Evolutionary conservation across 2,329 filamentous ascomycete genomes (phyloP), one percentile per base, ranked within the genome.

Genomic region (Colletotrichum orchidophilum): DNA sequence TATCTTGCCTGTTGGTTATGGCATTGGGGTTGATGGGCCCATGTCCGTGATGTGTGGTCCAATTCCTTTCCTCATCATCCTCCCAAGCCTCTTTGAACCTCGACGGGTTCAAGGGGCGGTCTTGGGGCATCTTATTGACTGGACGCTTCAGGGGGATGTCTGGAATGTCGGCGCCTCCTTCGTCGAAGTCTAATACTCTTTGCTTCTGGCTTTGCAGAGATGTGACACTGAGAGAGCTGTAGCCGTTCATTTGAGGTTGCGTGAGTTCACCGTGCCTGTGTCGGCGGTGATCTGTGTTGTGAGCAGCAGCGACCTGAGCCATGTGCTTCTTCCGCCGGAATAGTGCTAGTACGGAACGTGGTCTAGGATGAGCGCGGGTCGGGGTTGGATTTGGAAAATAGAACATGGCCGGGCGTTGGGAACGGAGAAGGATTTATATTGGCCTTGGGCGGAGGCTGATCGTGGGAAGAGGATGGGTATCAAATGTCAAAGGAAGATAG

Each of bases 111-210:
- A 39, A 66, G 9, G 66, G 13, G 15, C 42, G 60, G 31, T 61
- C 63, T 12, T 29, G 26, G 15, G 33, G 62, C 21, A 58, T 12
- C 33, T 55, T 54, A 18, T 26, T 49, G 33, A 13, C 26, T 27
- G 60, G 70, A 27, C 70, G 73, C 58, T 72, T 75, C 27, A 71
- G 46, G 6, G 76, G 74, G 24, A 77, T 74, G n/a, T 77, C 76
- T 13, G 72, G 68, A n/a, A 76, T 73, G 9, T 73, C 73, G 7
- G 69, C 73, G 31, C 66, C 72, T 3, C 69, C 73, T 12, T 74
- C 73, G 15, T 61, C 66, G 15, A 35, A n/a, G 18, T 69, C 64
- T 29, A 65, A 15, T 46, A 53, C 26, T 31, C 50, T 35, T n/a
- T 46, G 46, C 12, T 59, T 35, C 31, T 70, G 60, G 7, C 35